Evolutionary conservation across 345 rosid species (phyloP), one percentile per base, ranked within the genome.

Genomic region (Streptanthus diversifolius): DNA sequence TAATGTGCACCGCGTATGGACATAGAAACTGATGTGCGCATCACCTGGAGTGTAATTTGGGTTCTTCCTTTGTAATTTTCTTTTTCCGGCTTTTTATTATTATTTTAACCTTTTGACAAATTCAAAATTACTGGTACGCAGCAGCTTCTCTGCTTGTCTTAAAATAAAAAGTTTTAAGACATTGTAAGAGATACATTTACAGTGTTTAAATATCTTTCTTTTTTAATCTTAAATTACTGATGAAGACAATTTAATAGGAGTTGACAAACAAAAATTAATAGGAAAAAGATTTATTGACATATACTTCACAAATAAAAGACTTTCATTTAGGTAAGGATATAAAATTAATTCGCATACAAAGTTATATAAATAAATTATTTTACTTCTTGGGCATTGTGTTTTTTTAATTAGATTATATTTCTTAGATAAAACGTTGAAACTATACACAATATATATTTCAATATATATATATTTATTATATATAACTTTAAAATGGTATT

Each of bases 11-110:
- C 37, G 70, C 7, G 13, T 57, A 45, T 36, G 84, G 72, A 85
- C 84, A 86, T 77, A 64, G 66, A 78, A 80, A 56, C 79, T 80
- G 76, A 81, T 77, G 83, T 70, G 79, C 78, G 70, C 76, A 60
- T 74, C 66, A 60, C 21, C 61, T 33, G 79, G 71, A 64, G 53
- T 72, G 62, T 70, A 29, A 55, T 76, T 76, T 76, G 71, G 71
- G 71, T 33, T 60, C 40, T 68, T 24, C 48, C 19, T 73, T 73
- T 51, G 48, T 5, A 33, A 15, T 73, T 57, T 45, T 47, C 13
- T 35, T 9, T 56, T 47, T 8, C 48, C 11, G 25, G 48, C 44
- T 73, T 43, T 22, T 53, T 9, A 1, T 21, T 48, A 21, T n/a
- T 13, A 19, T 41, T 63, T 29, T 12, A 24, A 61, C 36, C 56